Percentiles rank a stretch among this genome's conserved stretches.
Evolutionary conservation across 2,329 filamentous ascomycete species (phyloP).

Genomic region (Zymoseptoria brevis): DNA sequence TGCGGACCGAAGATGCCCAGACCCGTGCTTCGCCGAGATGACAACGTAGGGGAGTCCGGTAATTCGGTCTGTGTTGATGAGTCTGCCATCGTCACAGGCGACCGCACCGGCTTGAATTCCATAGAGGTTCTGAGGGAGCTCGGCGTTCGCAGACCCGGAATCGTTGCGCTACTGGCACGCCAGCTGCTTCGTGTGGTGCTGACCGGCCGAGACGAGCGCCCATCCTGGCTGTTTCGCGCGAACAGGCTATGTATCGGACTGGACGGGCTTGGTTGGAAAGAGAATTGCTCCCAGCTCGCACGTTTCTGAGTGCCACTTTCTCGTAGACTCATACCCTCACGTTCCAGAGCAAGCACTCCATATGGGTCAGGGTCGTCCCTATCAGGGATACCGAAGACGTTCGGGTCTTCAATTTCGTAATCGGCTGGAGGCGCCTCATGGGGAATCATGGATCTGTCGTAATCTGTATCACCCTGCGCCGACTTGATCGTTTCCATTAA

Average conservation of each 20-base stretch:
- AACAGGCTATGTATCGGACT: constrained; percentile 61
- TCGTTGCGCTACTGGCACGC: constrained; percentile 27
- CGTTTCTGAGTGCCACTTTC: constrained; percentile 74
- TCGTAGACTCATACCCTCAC: constrained; percentile 79
- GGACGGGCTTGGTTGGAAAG: constrained; percentile 67
- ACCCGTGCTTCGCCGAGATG: not conserved
- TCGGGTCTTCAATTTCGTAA: constrained; percentile 47
- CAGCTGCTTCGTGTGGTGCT: constrained; percentile 58
- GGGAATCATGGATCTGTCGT: constrained; percentile 60
- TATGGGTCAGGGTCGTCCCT: constrained; percentile 82
- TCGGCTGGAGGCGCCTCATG: constrained; percentile 71
- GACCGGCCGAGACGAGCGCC: constrained; percentile 19
- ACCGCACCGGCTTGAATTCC: constrained; percentile 11
- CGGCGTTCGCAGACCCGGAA: constrained; percentile 14
- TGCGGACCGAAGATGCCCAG: constrained; percentile 6
- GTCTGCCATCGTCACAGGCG: constrained; percentile 19
- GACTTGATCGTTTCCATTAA: constrained; percentile 79
- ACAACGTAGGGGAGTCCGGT: not conserved
- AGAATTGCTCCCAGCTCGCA: constrained; percentile 71
- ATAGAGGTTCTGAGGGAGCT: constrained; percentile 26
- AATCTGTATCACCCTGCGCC: constrained; percentile 73
- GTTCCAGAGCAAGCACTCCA: constrained; percentile 81
- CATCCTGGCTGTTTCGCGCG: constrained; percentile 52
- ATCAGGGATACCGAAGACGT: constrained; percentile 69
- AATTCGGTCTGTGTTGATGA: constrained; percentile 27